phyloP scores from a whole-genome alignment of 768 basidiomycete genomes.

The Boletus barrowsii region DNA sequence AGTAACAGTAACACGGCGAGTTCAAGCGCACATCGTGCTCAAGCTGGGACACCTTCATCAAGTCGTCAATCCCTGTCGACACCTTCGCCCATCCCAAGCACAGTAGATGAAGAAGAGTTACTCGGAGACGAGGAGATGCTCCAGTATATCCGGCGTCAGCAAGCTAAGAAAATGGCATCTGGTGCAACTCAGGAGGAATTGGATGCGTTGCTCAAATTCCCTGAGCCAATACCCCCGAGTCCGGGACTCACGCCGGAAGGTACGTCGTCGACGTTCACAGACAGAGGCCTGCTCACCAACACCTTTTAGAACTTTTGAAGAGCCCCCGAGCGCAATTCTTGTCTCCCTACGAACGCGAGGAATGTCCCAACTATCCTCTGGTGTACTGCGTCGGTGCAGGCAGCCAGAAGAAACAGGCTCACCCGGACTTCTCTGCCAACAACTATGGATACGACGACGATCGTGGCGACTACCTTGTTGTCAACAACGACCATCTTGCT shows the following conservation, averaged over 20 bases:
- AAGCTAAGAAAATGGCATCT: constrained; percentile 79
- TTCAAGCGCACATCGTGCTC: constrained; percentile 44
- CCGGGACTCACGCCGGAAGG: constrained; percentile 65
- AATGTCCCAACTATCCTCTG: constrained; percentile 81
- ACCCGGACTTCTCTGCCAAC: constrained; percentile 66
- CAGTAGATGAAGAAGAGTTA: constrained; percentile 81
- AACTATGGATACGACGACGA: constrained; percentile 98
- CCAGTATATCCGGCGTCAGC: constrained; percentile 87
- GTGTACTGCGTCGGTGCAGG: constrained; percentile 81
- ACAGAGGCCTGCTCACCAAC: constrained; percentile 6
- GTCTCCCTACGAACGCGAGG: constrained; percentile 86
- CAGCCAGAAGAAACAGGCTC: constrained; percentile 82
- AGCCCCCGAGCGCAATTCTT: constrained; percentile 66
- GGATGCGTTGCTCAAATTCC: constrained; percentile 86
- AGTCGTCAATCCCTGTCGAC: constrained; percentile 77
- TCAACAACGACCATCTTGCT: constrained; percentile 88
- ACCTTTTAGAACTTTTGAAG: constrained; percentile 56
- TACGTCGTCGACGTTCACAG: constrained; percentile 37
- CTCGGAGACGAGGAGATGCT: constrained; percentile 97
- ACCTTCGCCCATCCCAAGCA: constrained; percentile 77
- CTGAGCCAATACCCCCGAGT: constrained; percentile 78
- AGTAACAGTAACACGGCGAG: constrained; percentile 33
- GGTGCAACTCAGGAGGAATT: constrained; percentile 86
- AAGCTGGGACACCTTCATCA: constrained; percentile 62
- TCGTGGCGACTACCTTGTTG: constrained; percentile 91